Conservation (phyloP, 805 yeast species). For the Sugiyamaella mastotermitis region DNA sequence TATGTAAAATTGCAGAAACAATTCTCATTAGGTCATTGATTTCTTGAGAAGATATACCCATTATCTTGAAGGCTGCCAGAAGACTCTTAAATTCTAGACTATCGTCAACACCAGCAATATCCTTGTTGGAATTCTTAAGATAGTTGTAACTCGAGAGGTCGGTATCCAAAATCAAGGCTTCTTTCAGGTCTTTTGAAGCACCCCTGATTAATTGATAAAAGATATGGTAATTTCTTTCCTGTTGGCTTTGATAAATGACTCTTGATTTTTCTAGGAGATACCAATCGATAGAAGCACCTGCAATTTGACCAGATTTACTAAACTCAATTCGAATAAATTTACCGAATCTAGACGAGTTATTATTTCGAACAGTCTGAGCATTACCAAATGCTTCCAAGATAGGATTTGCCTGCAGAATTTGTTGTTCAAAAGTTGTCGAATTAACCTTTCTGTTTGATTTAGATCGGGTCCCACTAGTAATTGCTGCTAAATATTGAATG, state of each 20-base stretch:
- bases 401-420: conserved; percentile 90
- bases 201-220: conserved; percentile 85
- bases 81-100: conserved; percentile 58
- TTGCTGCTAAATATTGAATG: conserved; percentile 81
- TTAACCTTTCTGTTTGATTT: conserved; percentile 15
- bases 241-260: conserved; percentile 65
- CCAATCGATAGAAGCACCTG: conserved; percentile 93
- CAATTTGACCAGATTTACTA: conserved; percentile 52
- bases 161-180: conserved; percentile 35
- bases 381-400: conserved; percentile 95
- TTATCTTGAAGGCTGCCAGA: conserved; percentile 58
- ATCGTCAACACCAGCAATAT: conserved; percentile 75
- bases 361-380: conserved; percentile 89
- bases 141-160: conserved; percentile 50
- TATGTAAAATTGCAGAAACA: conserved; percentile 70
- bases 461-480: conserved; percentile 40
- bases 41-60: conserved; percentile 60
- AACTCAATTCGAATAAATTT: conserved; percentile 88
- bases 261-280: conserved; percentile 90
- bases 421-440: conserved; percentile 57
- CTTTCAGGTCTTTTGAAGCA: conserved; percentile 37
- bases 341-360: conserved; percentile 95
- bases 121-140: conserved; percentile 46
- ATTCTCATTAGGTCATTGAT: conserved; percentile 50
- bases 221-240: conserved; percentile 89